Evolutionary conservation across 2,329 filamentous ascomycete genomes (phyloP), one percentile per base, ranked within the genome.

Genomic region (Knoxdaviesia proteae): DNA sequence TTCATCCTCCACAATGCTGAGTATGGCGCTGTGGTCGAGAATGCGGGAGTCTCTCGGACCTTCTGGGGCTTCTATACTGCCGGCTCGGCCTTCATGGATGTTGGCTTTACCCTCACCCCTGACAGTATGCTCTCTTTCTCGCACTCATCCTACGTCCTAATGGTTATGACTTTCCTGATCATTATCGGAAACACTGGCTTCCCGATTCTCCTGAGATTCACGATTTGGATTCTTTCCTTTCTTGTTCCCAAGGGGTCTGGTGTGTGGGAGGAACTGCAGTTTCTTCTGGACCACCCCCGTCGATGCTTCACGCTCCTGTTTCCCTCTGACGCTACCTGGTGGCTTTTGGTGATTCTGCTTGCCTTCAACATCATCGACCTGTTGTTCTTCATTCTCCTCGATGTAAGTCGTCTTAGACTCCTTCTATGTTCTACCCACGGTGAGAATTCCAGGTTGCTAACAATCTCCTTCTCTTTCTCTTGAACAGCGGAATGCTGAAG

Each of bases 1-100:
- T 98, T 86, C 79, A 93, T 96, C 44, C 54, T 77, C 32, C 62
- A 74, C 29, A 73, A 68, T 38, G 47, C 64, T 0, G 62, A 60
- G 2, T 94, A 83, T 57, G 75, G 74, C 5, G 49, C 63, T 0
- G 55, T 88, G 10, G 71, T 94, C n/a, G 63, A 69, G 2, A 58
- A 55, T 0, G 67, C 63, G 41, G 75, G 74, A 6, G 62, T 82
- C 49, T 77, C 68, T 44, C 74, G 74, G 36, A 70, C 73, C 0
- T 98, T 90, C 90, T 98, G 90, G 81, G 86, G 74, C 0, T 75
- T 98, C 50, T 98, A 88, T 61, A 94, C 84, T 0, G 64, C 86
- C 9, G 84, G 76, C 40, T 90, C 86, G 36, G 72, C 86, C 44
- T 94, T 98, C 59, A 94, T 88, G 60, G 88, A 98, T 61, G 62